Evolutionary conservation across 169 alveolate genomes (phyloP).

Genomic region (Sarcocystis neurona): DNA sequence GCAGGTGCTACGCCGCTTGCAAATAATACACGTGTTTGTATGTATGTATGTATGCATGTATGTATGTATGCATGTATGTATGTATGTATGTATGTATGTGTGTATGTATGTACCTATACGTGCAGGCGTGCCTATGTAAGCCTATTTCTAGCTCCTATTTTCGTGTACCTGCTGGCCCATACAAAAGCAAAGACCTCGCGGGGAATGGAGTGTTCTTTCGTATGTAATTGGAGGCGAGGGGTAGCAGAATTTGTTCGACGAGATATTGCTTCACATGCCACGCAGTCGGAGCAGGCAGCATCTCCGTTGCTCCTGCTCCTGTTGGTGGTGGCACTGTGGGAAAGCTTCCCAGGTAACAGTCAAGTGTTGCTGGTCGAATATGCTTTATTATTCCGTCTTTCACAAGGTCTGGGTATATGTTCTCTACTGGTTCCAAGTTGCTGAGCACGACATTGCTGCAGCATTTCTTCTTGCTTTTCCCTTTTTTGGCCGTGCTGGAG

Average conservation of each 20-base stretch:
- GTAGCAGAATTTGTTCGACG: conserved; percentile 52
- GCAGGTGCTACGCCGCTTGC: too few relatives aligned
- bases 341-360: conserved; percentile 75
- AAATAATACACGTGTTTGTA: too few relatives aligned
- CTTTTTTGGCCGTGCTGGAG: conserved; percentile 73
- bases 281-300: conserved; percentile 42
- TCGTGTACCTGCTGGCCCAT: conserved; percentile 31
- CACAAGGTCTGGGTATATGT: conserved; percentile 72
- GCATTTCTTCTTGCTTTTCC: conserved; percentile 74
- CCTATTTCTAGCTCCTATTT: background rate
- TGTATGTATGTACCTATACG: background rate
- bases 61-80: background rate
- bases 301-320: background rate
- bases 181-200: conserved; percentile 37
- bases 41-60: background rate
- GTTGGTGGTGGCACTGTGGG: conserved; percentile 32
- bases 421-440: conserved; percentile 65
- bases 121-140: background rate
- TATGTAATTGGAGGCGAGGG: conserved; percentile 19
- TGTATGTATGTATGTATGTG: too few relatives aligned
- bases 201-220: conserved; percentile 42
- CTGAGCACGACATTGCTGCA: conserved; percentile 74
- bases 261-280: conserved; percentile 43
- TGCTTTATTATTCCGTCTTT: conserved; percentile 74
- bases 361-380: conserved; percentile 68